Conservation (phyloP, 257 asterid genomes). For the Capsicum chinense region DNA sequence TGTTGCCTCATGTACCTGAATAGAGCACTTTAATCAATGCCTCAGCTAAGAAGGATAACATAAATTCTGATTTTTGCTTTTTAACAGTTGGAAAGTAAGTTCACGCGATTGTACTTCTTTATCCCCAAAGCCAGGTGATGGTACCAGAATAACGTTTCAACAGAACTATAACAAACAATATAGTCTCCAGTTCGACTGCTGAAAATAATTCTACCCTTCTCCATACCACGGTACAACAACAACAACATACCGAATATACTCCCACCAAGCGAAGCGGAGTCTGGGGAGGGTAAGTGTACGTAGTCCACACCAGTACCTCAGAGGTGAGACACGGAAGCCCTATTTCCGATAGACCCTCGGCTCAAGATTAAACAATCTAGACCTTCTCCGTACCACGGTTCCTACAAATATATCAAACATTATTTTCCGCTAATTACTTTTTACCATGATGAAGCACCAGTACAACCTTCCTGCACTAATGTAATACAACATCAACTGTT, state of each 20-base stretch:
- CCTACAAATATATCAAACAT: neutral
- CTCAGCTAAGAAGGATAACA: constrained; percentile 34
- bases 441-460: neutral
- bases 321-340: too few species aligned
- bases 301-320: too few species aligned
- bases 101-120: neutral
- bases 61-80: constrained; percentile 2
- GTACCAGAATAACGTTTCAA: neutral
- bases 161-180: neutral
- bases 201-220: neutral
- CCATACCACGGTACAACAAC: neutral
- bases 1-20: constrained; percentile 24
- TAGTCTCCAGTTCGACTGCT: neutral
- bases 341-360: too few species aligned
- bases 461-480: neutral
- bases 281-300: too few species aligned
- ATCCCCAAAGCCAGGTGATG: neutral
- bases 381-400: neutral
- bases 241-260: too few species aligned
- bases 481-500: neutral
- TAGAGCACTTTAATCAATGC: neutral
- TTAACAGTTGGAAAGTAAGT: neutral
- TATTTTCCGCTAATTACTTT: constrained; percentile 2
- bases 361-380: too few species aligned
- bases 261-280: too few species aligned